Evolutionary conservation across 2,329 filamentous ascomycete species (phyloP), one percentile per base, ranked within the genome.

Genomic region (Fusarium sp.): DNA sequence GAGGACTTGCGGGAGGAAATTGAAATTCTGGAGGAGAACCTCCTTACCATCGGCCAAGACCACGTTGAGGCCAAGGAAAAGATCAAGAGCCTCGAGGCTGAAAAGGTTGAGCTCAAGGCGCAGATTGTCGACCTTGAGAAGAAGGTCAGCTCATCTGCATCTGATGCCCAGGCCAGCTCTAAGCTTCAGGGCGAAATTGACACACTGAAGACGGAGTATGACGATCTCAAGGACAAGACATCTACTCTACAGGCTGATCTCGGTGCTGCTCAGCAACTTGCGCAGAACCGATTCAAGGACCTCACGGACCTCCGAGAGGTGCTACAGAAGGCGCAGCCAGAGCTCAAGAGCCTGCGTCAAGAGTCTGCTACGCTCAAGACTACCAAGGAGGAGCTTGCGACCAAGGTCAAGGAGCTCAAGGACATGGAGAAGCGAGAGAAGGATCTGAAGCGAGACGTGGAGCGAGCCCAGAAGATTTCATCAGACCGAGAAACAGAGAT

Each of bases 261-360:
- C 4, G 93, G 92, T 2, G 95, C 95, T 3, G 93, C 95, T 0
- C 92, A 98, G 81, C 92, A 97, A 82, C 88, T 98, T 14, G 95
- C 97, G 0, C 92, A 97, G 70, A 93, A 90, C 18, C 89, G 97
- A 34, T 98, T 95, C 86, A 97, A 95, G 82, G 95, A 98, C 69
- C 85, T 98, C 2, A 92, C 92, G 0, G 94, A 97, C 32, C 85
- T 98, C 54, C 90, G 92, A 23, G 93, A 96, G 71, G 87, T 95
- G 3, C 83, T 98, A 34, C 92, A 95, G 75, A 97, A 97, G 81
- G 90, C 93, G 1, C 95, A 98, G 79, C 93, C 95, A 0, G 96
- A 99, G 82, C 85, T 98, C 27, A 93, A 92, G 81, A 92, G 86
- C 52, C 87, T 98, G 23, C 91, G 94, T 9, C 91, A 92, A 58